Evolutionary conservation across 2,329 filamentous ascomycete genomes (phyloP), one percentile per base, ranked within the genome.

Genomic region (Xylaria sp.): DNA sequence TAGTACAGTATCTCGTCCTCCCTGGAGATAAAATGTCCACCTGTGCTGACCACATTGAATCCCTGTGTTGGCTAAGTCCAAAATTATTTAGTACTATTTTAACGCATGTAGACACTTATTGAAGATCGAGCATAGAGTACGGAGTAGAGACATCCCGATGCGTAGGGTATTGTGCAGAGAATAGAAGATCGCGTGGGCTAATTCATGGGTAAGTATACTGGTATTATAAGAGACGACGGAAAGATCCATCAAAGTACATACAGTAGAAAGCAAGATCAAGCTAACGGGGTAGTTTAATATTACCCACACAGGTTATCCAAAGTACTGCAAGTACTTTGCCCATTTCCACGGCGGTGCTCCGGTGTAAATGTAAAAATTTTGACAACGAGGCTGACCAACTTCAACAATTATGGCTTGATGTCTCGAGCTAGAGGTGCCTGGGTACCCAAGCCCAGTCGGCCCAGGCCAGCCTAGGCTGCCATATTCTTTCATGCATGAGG

Each of bases 401-500:
- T 56, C 15, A 48, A 20, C 50, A n/a, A 34, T 23, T 15, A 41
- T 51, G 32, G 51, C 37, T 34, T 63, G 23, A 63, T 37, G 20
- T 46, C 39, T 20, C 44, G 34, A 51, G 44, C 58, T 52, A 37
- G 25, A 15, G 25, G 10, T 34, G 25, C 46, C 9, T 51, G n/a
- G 25, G 59, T 46, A 32, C 34, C 32, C 44, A 52, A 44, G 52
- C 23, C 56, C 37, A 12, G 50, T 20, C 18, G 20, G 66, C 23
- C 61, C 48, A 54, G 57, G n/a, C 51, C 34, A 25, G 62, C 41
- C 34, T 25, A 28, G 44, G 44, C 34, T 34, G 25, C 25, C 15
- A 55, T 28, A 57, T 60, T 46, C 61, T 55, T 50, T 48, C 66
- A n/a, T 60, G 37, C 37, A 62, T 52, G 60, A 66, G 34, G 13